phyloP scores from a whole-genome alignment of 345 rosid species.

The Limnanthes douglasii region DNA sequence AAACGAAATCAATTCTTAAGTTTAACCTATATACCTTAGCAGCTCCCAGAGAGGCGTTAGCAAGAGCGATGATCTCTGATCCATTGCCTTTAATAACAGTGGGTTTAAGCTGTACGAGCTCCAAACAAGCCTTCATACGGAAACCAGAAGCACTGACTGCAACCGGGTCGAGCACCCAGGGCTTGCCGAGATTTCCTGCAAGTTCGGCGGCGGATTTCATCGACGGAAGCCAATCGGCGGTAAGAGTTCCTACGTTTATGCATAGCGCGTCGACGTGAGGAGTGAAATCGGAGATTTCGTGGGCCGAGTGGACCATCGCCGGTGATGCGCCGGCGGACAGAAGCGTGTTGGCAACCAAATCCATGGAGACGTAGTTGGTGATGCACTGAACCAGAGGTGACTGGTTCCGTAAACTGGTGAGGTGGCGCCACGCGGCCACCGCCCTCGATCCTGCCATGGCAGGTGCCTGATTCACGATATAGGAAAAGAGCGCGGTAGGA shows the following conservation, averaged over 20 bases:
- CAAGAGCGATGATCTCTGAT: constrained; percentile 68
- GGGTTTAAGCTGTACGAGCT: constrained; percentile 49
- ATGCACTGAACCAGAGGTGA: constrained; percentile 87
- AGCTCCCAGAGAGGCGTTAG: constrained; percentile 34
- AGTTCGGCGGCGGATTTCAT: constrained; percentile 58
- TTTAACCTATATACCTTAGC: constrained; percentile 43
- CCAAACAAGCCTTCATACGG: constrained; percentile 63
- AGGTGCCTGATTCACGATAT: too few species aligned
- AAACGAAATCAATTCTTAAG: too few species aligned
- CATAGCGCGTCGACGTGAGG: constrained; percentile 48
- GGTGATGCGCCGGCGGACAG: constrained; percentile 88
- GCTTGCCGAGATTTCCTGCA: constrained; percentile 30
- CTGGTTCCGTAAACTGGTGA: constrained; percentile 25
- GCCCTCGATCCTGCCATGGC: too few species aligned
- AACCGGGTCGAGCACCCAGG: constrained; percentile 90
- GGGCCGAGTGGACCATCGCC: constrained; percentile 66
- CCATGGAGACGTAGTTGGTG: constrained; percentile 91
- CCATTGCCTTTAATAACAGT: constrained; percentile 74
- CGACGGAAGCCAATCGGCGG: constrained; percentile 57
- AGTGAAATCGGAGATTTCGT: constrained; percentile 70
- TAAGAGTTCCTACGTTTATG: constrained; percentile 71
- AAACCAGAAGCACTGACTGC: constrained; percentile 69
- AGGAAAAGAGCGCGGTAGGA: too few species aligned
- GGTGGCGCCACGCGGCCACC: constrained; percentile 24
- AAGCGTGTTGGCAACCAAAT: constrained; percentile 73